phyloP scores from a whole-genome alignment of 2,329 filamentous ascomycete genomes.

The Monascus ruber region DNA sequence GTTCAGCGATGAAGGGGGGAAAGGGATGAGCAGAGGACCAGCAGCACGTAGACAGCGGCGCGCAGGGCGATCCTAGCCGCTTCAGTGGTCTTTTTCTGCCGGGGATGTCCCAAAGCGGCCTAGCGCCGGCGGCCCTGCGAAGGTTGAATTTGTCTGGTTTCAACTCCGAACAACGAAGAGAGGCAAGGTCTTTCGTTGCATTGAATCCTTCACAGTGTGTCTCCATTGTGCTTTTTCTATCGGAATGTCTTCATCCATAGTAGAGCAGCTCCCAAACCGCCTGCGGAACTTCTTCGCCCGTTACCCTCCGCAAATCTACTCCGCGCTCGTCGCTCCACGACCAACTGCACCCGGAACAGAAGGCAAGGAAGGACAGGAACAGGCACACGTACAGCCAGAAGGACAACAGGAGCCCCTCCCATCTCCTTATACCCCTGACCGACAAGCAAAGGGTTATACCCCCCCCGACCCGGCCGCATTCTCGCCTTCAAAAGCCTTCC shows the following conservation, averaged over 20 bases:
- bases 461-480: constrained; percentile 19
- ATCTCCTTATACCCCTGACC: constrained; percentile 30
- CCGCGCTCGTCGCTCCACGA: constrained; percentile 21
- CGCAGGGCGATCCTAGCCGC: background rate
- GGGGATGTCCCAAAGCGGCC: constrained; percentile 7
- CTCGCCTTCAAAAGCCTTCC: constrained; percentile 21
- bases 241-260: constrained; percentile 11
- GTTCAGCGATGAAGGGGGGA: background rate
- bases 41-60: too few species aligned
- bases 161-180: too few species aligned
- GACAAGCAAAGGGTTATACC: constrained; percentile 31
- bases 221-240: background rate
- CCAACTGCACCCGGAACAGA: constrained; percentile 13
- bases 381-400: constrained; percentile 19
- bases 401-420: constrained; percentile 15
- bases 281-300: constrained; percentile 80
- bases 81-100: constrained; percentile 8
- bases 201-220: too few species aligned
- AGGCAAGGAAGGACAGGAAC: constrained; percentile 36
- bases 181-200: too few species aligned
- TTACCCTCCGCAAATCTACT: constrained; percentile 60
- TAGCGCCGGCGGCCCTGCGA: constrained; percentile 7
- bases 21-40: constrained; percentile 1
- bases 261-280: constrained; percentile 52
- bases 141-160: too few species aligned